phyloP scores from a whole-genome alignment of 2,329 filamentous ascomycete genomes.

The Venturiaceae sp. region DNA sequence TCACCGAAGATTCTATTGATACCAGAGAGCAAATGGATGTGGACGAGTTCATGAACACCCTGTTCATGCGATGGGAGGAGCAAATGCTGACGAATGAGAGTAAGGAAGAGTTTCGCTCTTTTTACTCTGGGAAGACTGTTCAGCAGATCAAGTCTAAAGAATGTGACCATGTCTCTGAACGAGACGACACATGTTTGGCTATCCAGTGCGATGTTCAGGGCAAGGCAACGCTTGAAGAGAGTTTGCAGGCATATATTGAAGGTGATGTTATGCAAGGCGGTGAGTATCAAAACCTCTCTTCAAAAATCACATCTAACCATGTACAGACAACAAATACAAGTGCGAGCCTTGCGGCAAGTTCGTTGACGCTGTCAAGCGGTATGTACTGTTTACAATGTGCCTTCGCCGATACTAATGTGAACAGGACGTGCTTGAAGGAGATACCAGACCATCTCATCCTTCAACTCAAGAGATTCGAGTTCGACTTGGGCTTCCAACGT shows the following conservation, averaged over 20 bases:
- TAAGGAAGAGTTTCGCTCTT: constrained; percentile 65
- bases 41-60: constrained; percentile 90
- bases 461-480: constrained; percentile 83
- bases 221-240: constrained; percentile 73
- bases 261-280: constrained; percentile 93
- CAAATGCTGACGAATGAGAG: constrained; percentile 60
- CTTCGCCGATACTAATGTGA: constrained; percentile 11
- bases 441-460: constrained; percentile 92
- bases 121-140: constrained; percentile 85
- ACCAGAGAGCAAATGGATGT: constrained; percentile 93
- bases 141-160: constrained; percentile 95
- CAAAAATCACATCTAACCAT: not conserved
- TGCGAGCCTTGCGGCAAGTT: constrained; percentile 78
- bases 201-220: constrained; percentile 96
- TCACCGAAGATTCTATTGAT: constrained; percentile 75
- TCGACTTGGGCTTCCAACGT: constrained; percentile 58
- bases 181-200: constrained; percentile 82
- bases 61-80: constrained; percentile 85
- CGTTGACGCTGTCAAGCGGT: constrained; percentile 88
- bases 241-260: constrained; percentile 87
- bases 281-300: constrained; percentile 22
- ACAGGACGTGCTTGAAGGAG: constrained; percentile 78
- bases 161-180: constrained; percentile 86
- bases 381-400: constrained; percentile 12
- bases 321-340: constrained; percentile 87